Evolutionary conservation across 169 alveolate species (phyloP).

Genomic region (Plasmodium inui): DNA sequence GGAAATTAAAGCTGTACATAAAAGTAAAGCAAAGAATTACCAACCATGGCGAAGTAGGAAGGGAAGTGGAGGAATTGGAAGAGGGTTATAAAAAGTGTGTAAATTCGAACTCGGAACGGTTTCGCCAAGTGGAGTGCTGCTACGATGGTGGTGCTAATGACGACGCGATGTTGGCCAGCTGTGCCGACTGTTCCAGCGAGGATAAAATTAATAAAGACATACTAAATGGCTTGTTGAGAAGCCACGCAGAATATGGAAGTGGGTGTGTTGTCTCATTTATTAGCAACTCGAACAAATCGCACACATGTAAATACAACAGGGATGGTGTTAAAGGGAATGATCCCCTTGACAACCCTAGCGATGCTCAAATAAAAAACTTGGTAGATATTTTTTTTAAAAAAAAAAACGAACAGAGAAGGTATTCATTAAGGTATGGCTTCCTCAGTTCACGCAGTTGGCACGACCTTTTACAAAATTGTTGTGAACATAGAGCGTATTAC

Average conservation of each 20-base stretch:
- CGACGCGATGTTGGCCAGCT: not conserved
- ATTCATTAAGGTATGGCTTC: slow-evolving; percentile 24
- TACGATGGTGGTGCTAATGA: slow-evolving; percentile 8
- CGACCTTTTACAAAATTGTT: slow-evolving; percentile 39
- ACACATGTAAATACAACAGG: not conserved
- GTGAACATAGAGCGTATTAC: slow-evolving; percentile 29
- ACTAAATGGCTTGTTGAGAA: slow-evolving; percentile 18
- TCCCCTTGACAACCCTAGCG: not conserved
- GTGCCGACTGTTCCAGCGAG: slow-evolving; percentile 17
- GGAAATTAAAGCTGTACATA: slow-evolving; percentile 58
- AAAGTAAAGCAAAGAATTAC: slow-evolving; percentile 16
- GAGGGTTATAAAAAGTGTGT: slow-evolving; percentile 18
- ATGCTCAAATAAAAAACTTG: not conserved
- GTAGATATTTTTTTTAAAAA: slow-evolving; percentile 27
- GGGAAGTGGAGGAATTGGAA: not conserved
- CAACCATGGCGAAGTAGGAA: not conserved
- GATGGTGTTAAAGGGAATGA: not conserved
- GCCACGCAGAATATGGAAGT: slow-evolving; percentile 7
- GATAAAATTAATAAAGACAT: not conserved
- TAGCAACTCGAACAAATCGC: not conserved
- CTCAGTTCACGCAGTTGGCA: not conserved
- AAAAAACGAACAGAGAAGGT: slow-evolving; percentile 12
- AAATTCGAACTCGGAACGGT: not conserved
- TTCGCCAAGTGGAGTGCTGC: slow-evolving; percentile 16
- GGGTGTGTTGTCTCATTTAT: slow-evolving; percentile 57